Percentiles rank a stretch among this genome's conserved stretches.
Evolutionary conservation across 2,329 filamentous ascomycete genomes (phyloP).

Genomic region (Diaporthe eres): DNA sequence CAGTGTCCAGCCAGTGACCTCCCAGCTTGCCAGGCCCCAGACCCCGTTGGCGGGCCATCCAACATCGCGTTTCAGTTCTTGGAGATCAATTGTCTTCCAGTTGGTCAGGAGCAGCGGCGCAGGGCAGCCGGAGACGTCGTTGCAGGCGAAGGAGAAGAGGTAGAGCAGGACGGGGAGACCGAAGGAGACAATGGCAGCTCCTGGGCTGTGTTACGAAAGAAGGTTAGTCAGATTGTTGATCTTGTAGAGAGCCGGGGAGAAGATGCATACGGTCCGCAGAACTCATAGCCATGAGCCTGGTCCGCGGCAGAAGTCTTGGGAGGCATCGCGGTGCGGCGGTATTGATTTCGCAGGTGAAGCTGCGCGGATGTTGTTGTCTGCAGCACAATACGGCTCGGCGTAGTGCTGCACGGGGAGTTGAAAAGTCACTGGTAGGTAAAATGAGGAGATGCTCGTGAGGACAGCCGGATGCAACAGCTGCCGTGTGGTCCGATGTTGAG

Average conservation of each 20-base stretch:
- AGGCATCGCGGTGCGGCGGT: constrained; percentile 29
- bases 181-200: constrained; percentile 83
- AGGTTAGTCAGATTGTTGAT: background rate
- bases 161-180: constrained; percentile 86
- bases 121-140: constrained; percentile 92
- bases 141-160: constrained; percentile 86
- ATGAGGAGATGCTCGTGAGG: background rate
- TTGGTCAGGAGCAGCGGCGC: constrained; percentile 84
- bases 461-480: constrained; percentile 24
- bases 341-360: background rate
- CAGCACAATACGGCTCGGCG: background rate
- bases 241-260: background rate
- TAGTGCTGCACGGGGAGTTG: background rate
- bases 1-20: constrained; percentile 78
- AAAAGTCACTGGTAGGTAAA: background rate
- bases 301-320: constrained; percentile 38
- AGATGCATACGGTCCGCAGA: constrained; percentile 63
- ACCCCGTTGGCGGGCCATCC: constrained; percentile 85
- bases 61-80: constrained; percentile 82
- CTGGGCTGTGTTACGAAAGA: constrained; percentile 67
- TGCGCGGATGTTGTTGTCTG: background rate
- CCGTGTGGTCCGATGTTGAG: constrained; percentile 16
- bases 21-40: constrained; percentile 76
- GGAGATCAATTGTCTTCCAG: constrained; percentile 74
- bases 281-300: constrained; percentile 63